Percentiles rank a stretch among this genome's conserved stretches.
Conservation (phyloP, 306 rosid genomes). For the Ormosia semicastrata region DNA sequence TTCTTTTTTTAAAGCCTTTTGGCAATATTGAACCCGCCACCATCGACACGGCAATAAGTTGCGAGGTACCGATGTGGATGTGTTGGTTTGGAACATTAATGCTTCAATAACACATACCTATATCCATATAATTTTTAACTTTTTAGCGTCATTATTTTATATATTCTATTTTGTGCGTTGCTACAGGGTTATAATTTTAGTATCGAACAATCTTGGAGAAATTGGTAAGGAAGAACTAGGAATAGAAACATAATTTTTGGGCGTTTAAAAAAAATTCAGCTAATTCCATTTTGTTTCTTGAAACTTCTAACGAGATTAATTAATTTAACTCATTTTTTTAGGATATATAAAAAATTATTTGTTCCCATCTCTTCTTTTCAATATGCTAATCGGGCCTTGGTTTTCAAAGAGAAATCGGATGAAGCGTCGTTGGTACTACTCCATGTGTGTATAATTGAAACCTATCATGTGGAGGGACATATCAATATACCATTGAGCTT, state of each 20-base stretch:
- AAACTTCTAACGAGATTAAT: not conserved
- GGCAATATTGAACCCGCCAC: slow-evolving; percentile 44
- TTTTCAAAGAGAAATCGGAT: not conserved
- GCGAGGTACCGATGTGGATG: slow-evolving; percentile 44
- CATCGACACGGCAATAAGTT: slow-evolving; percentile 55
- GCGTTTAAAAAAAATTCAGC: not conserved
- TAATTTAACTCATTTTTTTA: not conserved
- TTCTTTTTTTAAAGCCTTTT: slow-evolving; percentile 14
- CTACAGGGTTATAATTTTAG: not conserved
- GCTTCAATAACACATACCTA: slow-evolving; percentile 9
- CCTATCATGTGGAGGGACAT: slow-evolving; percentile 37
- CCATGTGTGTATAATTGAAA: slow-evolving; percentile 62
- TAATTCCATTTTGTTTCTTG: not conserved
- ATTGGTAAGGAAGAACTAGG: not conserved
- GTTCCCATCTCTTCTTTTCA: not conserved
- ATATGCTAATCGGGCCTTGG: not conserved
- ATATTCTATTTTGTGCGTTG: not conserved
- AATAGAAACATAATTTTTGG: not conserved
- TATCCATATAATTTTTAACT: not conserved
- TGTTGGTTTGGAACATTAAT: slow-evolving; percentile 55
- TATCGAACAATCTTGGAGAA: not conserved
- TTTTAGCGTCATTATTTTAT: not conserved
- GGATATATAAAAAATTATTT: not conserved
- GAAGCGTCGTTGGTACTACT: slow-evolving; percentile 44
- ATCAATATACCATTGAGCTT: slow-evolving; percentile 12